Percentiles rank a stretch among this genome's conserved stretches.
Conservation (phyloP, 164 flowering plant genomes). For the Aristolochia fimbriata region DNA sequence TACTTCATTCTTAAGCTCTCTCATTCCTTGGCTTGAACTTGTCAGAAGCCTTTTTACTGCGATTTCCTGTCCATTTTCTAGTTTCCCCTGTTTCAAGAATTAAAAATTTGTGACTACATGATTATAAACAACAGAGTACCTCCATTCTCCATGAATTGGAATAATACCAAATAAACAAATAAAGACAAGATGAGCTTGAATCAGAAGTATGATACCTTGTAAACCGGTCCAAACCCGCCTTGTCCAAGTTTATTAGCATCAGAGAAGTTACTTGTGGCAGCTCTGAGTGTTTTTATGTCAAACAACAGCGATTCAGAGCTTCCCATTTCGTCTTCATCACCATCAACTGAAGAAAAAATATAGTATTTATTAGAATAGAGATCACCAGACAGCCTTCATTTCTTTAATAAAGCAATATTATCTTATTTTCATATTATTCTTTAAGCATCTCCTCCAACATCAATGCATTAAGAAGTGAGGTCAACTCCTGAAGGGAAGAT, state of each 20-base stretch:
- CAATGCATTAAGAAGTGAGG: too few relatives aligned
- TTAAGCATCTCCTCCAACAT: too few relatives aligned
- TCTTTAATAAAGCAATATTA: neutral
- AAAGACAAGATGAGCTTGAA: neutral
- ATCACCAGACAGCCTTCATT: neutral
- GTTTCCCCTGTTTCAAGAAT: constrained; percentile 15
- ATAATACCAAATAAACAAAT: too few relatives aligned
- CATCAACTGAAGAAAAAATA: neutral
- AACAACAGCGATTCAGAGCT: constrained; percentile 10
- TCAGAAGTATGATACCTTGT: constrained; percentile 19
- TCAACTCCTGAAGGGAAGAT: too few relatives aligned
- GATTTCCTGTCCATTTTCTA: constrained; percentile 22
- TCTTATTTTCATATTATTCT: too few relatives aligned
- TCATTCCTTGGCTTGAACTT: constrained; percentile 26
- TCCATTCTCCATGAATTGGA: too few relatives aligned
- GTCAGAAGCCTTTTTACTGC: constrained; percentile 37
- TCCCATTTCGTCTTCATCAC: neutral
- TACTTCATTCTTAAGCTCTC: constrained; percentile 30
- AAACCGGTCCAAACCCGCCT: constrained; percentile 45
- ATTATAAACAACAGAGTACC: neutral
- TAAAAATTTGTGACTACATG: neutral
- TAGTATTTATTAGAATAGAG: neutral
- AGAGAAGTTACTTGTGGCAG: constrained; percentile 29
- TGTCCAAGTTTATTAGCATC: constrained; percentile 29
- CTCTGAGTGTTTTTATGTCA: constrained; percentile 10